These are phyloP conservation scores for Cyclostephanos tholiformis DNA, from an alignment of 108 stramenopile genomes.

Conservation along the genomic window DNA sequence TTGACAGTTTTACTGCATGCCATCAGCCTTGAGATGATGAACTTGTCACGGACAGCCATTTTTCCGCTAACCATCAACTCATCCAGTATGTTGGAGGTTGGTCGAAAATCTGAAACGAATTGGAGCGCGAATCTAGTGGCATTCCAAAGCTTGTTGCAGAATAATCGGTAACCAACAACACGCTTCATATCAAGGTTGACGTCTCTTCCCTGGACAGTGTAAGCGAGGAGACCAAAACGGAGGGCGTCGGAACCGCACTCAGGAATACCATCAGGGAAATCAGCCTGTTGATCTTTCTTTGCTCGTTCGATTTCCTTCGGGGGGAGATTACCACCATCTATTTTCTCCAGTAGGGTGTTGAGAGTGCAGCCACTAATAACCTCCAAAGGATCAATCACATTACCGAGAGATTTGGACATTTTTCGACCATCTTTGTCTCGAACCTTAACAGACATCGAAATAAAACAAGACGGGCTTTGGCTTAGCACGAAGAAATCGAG, in stretches of 20 bases:
- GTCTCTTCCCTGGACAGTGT: conserved; percentile 97
- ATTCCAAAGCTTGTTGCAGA: conserved; percentile 99
- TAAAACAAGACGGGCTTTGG: background rate
- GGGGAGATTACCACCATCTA: conserved; percentile 94
- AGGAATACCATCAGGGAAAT: conserved; percentile 98
- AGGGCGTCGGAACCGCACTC: conserved; percentile 99
- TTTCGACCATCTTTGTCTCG: conserved; percentile 99
- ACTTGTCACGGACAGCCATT: conserved; percentile 85
- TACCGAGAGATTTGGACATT: conserved; percentile 99
- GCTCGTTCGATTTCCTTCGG: conserved; percentile 93
- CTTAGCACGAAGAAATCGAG: background rate
- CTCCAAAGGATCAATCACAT: conserved; percentile 98
- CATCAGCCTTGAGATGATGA: conserved; percentile 94
- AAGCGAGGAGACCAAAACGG: conserved; percentile 96
- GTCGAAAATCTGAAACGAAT: conserved; percentile 89
- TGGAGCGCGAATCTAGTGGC: conserved; percentile 92
- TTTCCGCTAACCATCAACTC: conserved; percentile 83
- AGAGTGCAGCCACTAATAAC: conserved; percentile 95
- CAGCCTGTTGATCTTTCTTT: conserved; percentile 90
- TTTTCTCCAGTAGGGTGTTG: conserved; percentile 78
- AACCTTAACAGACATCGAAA: conserved; percentile 37
- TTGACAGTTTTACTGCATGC: conserved; percentile 73
- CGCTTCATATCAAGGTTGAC: conserved; percentile 98
- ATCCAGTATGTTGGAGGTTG: conserved; percentile 78
- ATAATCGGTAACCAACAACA: conserved; percentile 96